A percentile compares a stretch with the other conserved stretches of the same genome.
Conservation (phyloP, 129 eudicot genomes). For the Ambrosia artemisiifolia region DNA sequence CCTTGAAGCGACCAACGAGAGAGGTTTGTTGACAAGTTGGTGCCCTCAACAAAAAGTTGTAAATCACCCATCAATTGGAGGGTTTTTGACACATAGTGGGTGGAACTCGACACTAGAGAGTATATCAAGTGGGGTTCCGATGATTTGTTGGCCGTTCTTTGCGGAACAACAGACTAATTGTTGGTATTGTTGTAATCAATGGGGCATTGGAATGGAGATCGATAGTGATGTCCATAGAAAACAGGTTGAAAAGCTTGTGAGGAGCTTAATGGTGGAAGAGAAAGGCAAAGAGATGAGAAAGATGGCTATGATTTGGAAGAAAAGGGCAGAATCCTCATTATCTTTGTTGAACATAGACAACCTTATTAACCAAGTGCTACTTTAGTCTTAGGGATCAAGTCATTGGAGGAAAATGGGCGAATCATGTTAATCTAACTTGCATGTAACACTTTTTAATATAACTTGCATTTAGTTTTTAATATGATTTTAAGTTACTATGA, state of each 20-base stretch:
- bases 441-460: too few relatives aligned
- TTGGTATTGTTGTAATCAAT: conserved; percentile 19
- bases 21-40: conserved; percentile 13
- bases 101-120: conserved; percentile 7
- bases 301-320: conserved; percentile 20
- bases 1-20: too few relatives aligned
- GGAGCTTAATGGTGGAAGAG: conserved; percentile 18
- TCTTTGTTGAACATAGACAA: too few relatives aligned
- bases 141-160: conserved; percentile 32
- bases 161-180: conserved; percentile 28
- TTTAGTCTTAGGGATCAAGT: too few relatives aligned
- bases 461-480: too few relatives aligned
- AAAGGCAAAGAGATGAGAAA: conserved; percentile 27
- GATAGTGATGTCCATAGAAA: conserved; percentile 6
- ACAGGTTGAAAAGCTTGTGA: conserved; percentile 22
- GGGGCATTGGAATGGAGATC: conserved; percentile 8
- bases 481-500: too few relatives aligned
- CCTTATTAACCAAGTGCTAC: not conserved
- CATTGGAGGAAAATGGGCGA: too few relatives aligned
- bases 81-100: conserved; percentile 19
- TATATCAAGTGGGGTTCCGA: conserved; percentile 23
- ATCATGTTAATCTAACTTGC: too few relatives aligned
- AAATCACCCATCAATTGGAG: conserved; percentile 29
- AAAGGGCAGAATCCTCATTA: not conserved
- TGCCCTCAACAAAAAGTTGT: conserved; percentile 30